Evolutionary conservation across 2,329 filamentous ascomycete species (phyloP).

Genomic region (Sporothrix curviconia): DNA sequence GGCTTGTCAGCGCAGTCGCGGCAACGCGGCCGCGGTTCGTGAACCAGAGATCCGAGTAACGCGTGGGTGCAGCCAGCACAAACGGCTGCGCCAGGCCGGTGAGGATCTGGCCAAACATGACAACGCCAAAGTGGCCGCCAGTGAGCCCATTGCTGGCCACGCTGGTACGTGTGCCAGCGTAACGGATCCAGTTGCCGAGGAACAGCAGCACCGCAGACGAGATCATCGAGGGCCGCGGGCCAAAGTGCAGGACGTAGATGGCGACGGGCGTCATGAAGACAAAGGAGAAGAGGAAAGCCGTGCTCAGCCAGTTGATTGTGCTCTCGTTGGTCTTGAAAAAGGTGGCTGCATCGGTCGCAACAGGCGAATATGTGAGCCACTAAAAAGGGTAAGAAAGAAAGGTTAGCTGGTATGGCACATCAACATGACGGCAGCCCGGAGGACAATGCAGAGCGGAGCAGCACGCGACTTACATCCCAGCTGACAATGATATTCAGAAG

Average conservation of each 20-base stretch:
- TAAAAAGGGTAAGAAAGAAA: slow-evolving; percentile 27
- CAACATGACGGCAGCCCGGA: too few species aligned
- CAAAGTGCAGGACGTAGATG: slow-evolving; percentile 72
- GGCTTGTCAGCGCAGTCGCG: slow-evolving; percentile 75
- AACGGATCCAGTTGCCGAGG: slow-evolving; percentile 85
- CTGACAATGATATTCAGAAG: slow-evolving; percentile 88
- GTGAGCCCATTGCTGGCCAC: slow-evolving; percentile 3
- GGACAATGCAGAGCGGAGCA: too few species aligned
- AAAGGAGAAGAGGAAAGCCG: slow-evolving; percentile 80
- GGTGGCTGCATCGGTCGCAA: slow-evolving; percentile 63
- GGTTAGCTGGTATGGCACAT: too few species aligned
- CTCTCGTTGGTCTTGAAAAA: slow-evolving; percentile 72
- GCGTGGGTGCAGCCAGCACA: slow-evolving; percentile 78
- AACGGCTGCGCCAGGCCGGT: slow-evolving; percentile 89
- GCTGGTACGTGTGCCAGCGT: slow-evolving; percentile 55
- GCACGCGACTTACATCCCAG: slow-evolving; percentile 95
- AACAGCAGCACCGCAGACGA: slow-evolving; percentile 66
- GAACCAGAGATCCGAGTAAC: slow-evolving; percentile 95
- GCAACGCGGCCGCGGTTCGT: slow-evolving; percentile 74
- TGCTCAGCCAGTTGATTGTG: slow-evolving; percentile 89
- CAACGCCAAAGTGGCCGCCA: slow-evolving; percentile 61
- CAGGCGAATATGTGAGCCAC: slow-evolving; percentile 90
- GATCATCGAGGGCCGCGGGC: slow-evolving; percentile 72
- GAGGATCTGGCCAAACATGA: slow-evolving; percentile 88
- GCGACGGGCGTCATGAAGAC: slow-evolving; percentile 63